phyloP scores from a whole-genome alignment of 345 rosid species.

The Lumnitzera racemosa region DNA sequence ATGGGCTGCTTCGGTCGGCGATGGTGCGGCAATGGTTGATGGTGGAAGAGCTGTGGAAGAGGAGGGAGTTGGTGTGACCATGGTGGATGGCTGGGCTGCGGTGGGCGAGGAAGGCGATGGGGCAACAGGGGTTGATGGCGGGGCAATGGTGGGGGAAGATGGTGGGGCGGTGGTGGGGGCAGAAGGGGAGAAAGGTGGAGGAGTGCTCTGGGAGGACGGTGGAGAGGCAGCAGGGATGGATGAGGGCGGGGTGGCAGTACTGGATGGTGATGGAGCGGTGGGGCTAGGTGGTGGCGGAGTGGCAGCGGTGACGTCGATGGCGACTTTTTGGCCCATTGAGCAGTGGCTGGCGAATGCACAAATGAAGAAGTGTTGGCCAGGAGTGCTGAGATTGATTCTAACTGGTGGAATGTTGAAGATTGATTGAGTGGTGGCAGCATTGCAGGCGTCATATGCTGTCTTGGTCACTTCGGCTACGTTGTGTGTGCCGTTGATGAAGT shows the following conservation, averaged over 20 bases:
- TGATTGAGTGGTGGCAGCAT: constrained; percentile 17
- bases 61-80: too few relatives aligned
- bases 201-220: constrained; percentile 5
- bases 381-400: constrained; percentile 27
- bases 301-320: constrained; percentile 22
- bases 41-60: too few relatives aligned
- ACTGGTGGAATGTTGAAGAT: constrained; percentile 21
- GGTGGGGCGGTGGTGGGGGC: background rate
- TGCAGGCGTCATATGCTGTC: constrained; percentile 27
- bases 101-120: too few relatives aligned
- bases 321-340: constrained; percentile 35
- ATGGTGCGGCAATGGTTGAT: too few relatives aligned
- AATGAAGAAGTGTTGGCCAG: constrained; percentile 37
- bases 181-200: background rate
- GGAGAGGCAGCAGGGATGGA: constrained; percentile 14
- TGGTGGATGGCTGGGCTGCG: too few relatives aligned
- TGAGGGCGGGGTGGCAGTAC: constrained; percentile 6
- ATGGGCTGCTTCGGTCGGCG: too few relatives aligned
- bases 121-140: too few relatives aligned
- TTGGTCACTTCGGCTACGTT: constrained; percentile 41
- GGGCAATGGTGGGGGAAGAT: background rate
- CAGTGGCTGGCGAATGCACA: constrained; percentile 40
- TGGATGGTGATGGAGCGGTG: background rate
- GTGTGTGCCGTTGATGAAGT: constrained; percentile 34
- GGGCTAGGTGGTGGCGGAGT: background rate